Conservation (phyloP, 257 asterid species). For the Scutellaria barbata region DNA sequence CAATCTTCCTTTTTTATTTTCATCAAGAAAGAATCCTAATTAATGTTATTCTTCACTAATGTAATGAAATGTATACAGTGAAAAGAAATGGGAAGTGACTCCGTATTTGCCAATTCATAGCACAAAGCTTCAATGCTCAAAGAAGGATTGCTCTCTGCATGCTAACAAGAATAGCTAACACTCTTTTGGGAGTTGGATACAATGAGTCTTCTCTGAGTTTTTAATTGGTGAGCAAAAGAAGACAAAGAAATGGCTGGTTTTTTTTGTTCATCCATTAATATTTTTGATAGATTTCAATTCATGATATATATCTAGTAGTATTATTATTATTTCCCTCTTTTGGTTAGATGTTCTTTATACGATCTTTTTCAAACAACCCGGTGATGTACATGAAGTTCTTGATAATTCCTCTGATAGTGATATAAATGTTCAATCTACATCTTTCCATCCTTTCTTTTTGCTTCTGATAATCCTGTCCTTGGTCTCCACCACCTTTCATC, state of each 20-base stretch:
- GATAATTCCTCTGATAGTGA: not conserved
- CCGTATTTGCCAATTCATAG: not conserved
- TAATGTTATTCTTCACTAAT: too few species aligned
- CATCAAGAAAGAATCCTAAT: not conserved
- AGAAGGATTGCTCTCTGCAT: conserved; percentile 22
- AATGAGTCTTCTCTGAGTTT: not conserved
- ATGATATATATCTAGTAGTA: not conserved
- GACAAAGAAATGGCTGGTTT: not conserved
- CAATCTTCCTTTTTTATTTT: not conserved
- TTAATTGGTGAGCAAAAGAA: not conserved
- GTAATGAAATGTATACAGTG: too few species aligned
- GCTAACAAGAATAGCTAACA: conserved; percentile 21
- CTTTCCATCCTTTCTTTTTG: too few species aligned
- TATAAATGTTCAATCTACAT: not conserved
- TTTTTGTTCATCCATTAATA: not conserved
- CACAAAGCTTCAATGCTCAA: not conserved
- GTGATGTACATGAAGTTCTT: not conserved
- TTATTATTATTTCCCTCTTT: too few species aligned
- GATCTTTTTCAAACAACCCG: not conserved
- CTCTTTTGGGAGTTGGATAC: not conserved
- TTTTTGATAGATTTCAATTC: not conserved
- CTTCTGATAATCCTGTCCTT: too few species aligned
- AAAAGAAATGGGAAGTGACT: too few species aligned
- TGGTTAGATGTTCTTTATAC: too few species aligned
- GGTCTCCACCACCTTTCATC: too few species aligned